These are phyloP conservation scores for Xylaria sp. DNA, from an alignment of 2,329 filamentous ascomycete species.

Conservation along the genomic window DNA sequence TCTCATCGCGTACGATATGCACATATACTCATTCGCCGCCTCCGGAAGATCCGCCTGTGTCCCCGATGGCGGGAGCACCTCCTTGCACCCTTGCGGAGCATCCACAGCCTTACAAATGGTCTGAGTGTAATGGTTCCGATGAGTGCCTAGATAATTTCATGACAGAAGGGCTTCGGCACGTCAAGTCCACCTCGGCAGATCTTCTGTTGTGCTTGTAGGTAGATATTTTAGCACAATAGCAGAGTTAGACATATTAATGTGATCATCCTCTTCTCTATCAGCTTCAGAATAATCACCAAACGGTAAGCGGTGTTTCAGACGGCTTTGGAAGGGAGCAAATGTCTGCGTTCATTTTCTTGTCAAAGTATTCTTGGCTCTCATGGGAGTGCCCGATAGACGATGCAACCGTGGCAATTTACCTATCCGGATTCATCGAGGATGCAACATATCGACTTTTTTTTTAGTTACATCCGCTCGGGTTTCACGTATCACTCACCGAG, in stretches of 20 bases:
- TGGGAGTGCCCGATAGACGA: neutral
- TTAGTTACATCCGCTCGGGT: slow-evolving; percentile 18
- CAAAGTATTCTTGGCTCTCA: slow-evolving; percentile 1
- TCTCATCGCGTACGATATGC: slow-evolving; percentile 1
- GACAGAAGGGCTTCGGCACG: slow-evolving; percentile 4
- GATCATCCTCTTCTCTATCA: neutral
- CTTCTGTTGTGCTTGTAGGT: neutral
- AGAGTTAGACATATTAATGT: neutral
- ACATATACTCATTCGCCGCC: neutral
- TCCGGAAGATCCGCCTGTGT: neutral
- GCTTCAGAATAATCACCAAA: neutral
- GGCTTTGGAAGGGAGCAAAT: neutral
- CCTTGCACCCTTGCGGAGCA: neutral
- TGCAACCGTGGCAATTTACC: slow-evolving; percentile 4
- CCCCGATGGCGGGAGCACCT: neutral
- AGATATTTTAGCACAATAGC: neutral
- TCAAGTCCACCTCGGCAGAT: slow-evolving; percentile 1
- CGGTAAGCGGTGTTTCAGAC: neutral
- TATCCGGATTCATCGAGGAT: slow-evolving; percentile 1
- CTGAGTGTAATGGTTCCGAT: neutral
- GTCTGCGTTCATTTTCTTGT: neutral
- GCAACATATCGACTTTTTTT: neutral
- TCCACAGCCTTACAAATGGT: slow-evolving; percentile 3
- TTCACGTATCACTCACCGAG: slow-evolving; percentile 25
- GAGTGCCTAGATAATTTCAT: neutral